Evolutionary conservation across 345 rosid genomes (phyloP), one percentile per base, ranked within the genome.

Genomic region (Passiflora organensis): DNA sequence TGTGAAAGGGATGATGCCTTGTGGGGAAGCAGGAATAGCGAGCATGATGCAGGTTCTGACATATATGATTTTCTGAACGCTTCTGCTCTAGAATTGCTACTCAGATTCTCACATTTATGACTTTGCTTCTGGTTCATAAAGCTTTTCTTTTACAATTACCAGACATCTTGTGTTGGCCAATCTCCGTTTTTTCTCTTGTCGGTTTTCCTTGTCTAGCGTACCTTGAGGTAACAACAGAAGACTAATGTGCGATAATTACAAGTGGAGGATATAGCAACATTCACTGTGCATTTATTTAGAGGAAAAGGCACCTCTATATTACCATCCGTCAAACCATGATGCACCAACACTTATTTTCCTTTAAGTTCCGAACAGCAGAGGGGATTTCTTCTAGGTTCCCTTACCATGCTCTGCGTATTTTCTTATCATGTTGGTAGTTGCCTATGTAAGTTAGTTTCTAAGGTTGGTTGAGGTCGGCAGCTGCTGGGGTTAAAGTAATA

Each of bases 361-460:
- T n/a, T n/a, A n/a, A n/a, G n/a, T n/a, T n/a, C n/a, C n/a, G n/a
- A n/a, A n/a, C n/a, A n/a, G n/a, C n/a, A n/a, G n/a, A n/a, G n/a
- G n/a, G n/a, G n/a, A n/a, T n/a, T n/a, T n/a, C n/a, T n/a, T n/a
- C n/a, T 12, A 36, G 6, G 12, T 36, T 36, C 12, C 39, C 6
- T 12, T 5, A 5, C 39, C 39, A 36, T 36, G 39, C 6, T 37
- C 13, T 13, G 8, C 13, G 11, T 6, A 6, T 6, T 37, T 37
- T 37, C 41, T 37, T 37, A 6, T 37, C 11, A 37, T 37, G 11
- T 13, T 23, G 28, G 58, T 28, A 32, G 61, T 61, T 48, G 45
- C 60, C 57, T 42, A 19, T 59, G 70, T 51, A 44, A 32, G 62
- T 74, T 66, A 66, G 72, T 61, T 46, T 67, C 42, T 60, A 53